Percentiles rank a stretch among this genome's conserved stretches.
These are phyloP conservation scores for Amanita muscaria DNA, from an alignment of 768 basidiomycete genomes.

Conservation along the genomic window DNA sequence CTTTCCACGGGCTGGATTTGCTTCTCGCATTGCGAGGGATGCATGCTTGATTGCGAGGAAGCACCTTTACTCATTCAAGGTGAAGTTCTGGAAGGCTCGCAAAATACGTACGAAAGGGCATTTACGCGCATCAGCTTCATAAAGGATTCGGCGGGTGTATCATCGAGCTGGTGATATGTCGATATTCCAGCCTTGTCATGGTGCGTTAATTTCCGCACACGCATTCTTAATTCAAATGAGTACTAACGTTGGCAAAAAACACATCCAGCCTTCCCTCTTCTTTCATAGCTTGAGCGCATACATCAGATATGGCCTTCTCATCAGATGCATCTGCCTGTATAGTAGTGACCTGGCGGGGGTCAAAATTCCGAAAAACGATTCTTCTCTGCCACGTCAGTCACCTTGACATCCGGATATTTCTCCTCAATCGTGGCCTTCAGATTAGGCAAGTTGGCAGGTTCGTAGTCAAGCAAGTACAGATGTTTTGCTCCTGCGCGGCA, in stretches of 20 bases:
- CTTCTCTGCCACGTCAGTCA: slow-evolving; percentile 20
- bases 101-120: slow-evolving; percentile 36
- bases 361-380: not conserved
- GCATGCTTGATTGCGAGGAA: slow-evolving; percentile 87
- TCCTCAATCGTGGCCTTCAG: slow-evolving; percentile 60
- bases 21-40: slow-evolving; percentile 69
- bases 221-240: not conserved
- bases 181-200: slow-evolving; percentile 57
- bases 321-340: slow-evolving; percentile 80
- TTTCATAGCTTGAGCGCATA: slow-evolving; percentile 64
- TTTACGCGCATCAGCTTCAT: slow-evolving; percentile 78
- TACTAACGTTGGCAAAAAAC: slow-evolving; percentile 87
- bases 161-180: slow-evolving; percentile 32
- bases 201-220: slow-evolving; percentile 4
- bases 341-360: slow-evolving; percentile 53
- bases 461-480: slow-evolving; percentile 70
- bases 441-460: slow-evolving; percentile 55
- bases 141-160: slow-evolving; percentile 56
- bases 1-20: slow-evolving; percentile 63
- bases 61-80: slow-evolving; percentile 39
- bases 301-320: slow-evolving; percentile 51
- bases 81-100: not conserved
- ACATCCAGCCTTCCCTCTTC: slow-evolving; percentile 87
- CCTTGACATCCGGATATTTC: slow-evolving; percentile 74
- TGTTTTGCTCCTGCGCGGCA: slow-evolving; percentile 54